These are phyloP conservation scores for Aechmea fasciata DNA, from an alignment of 176 grass and related monocot genomes.

Conservation along the genomic window DNA sequence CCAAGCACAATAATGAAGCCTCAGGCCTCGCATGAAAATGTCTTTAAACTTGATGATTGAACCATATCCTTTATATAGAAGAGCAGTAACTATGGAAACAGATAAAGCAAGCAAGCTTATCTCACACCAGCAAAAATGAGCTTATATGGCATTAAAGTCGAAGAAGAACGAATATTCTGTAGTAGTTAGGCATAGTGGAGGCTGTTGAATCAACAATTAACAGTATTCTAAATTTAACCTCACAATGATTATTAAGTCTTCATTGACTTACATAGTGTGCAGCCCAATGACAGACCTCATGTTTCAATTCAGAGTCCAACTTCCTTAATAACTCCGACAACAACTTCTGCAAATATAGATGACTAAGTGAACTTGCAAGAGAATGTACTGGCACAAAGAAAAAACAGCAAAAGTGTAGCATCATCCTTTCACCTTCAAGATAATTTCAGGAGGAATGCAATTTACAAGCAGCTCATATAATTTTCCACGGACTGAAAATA, in stretches of 20 bases:
- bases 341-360: slow-evolving; percentile 54
- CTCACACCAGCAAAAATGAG: no score
- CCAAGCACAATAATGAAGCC: no score
- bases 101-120: no score
- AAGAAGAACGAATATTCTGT: no score
- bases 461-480: slow-evolving; percentile 95
- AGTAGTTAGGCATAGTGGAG: no score
- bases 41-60: no score
- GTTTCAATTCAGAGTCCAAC: slow-evolving; percentile 87
- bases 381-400: neutral
- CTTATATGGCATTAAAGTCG: no score
- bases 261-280: slow-evolving; percentile 84
- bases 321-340: slow-evolving; percentile 86
- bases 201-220: slow-evolving; percentile 3
- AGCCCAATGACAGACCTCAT: slow-evolving; percentile 97
- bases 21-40: no score
- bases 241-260: neutral
- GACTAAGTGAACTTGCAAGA: slow-evolving; percentile 13
- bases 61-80: no score
- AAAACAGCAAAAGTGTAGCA: neutral
- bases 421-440: slow-evolving; percentile 61
- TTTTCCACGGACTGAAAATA: slow-evolving; percentile 85
- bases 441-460: slow-evolving; percentile 92
- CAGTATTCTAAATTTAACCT: slow-evolving; percentile 5
- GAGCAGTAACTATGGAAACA: no score